Conservation (phyloP, 257 asterid genomes). For the Galeopsis tetrahit region DNA sequence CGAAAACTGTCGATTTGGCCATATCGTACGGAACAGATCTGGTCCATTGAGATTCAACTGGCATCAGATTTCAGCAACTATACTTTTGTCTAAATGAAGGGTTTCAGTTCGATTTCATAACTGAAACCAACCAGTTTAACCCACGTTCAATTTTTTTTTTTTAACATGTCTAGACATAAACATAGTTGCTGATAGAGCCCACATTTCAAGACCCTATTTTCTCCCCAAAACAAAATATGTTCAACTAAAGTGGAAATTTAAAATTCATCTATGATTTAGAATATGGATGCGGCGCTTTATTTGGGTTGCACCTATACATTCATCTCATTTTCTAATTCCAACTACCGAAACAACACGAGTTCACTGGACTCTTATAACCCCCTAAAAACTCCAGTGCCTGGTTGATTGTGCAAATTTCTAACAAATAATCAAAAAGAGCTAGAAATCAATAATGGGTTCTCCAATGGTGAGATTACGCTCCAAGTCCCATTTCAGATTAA, state of each 20-base stretch:
- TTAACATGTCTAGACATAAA: too few relatives aligned
- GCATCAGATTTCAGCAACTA: too few relatives aligned
- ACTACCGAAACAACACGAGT: constrained; percentile 44
- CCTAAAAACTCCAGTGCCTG: constrained; percentile 42
- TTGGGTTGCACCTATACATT: background rate
- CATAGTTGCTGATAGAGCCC: too few relatives aligned
- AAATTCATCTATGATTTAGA: background rate
- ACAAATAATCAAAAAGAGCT: constrained; percentile 4
- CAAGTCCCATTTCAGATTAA: constrained; percentile 75
- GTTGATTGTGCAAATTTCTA: constrained; percentile 36
- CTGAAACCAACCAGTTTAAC: too few relatives aligned
- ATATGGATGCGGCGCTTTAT: background rate
- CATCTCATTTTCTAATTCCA: constrained; percentile 13
- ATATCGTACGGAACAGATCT: too few relatives aligned
- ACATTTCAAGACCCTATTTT: too few relatives aligned
- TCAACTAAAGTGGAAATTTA: background rate
- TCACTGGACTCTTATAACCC: constrained; percentile 32
- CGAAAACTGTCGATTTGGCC: too few relatives aligned
- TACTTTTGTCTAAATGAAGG: too few relatives aligned
- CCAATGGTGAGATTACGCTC: constrained; percentile 87
- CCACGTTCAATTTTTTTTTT: too few relatives aligned
- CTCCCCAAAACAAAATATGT: background rate
- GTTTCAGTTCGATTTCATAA: too few relatives aligned
- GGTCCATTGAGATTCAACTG: too few relatives aligned
- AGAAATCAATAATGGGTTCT: constrained; percentile 90